phyloP scores from a whole-genome alignment of 2,329 filamentous ascomycete genomes.

The Microdochium trichocladiopsis region DNA sequence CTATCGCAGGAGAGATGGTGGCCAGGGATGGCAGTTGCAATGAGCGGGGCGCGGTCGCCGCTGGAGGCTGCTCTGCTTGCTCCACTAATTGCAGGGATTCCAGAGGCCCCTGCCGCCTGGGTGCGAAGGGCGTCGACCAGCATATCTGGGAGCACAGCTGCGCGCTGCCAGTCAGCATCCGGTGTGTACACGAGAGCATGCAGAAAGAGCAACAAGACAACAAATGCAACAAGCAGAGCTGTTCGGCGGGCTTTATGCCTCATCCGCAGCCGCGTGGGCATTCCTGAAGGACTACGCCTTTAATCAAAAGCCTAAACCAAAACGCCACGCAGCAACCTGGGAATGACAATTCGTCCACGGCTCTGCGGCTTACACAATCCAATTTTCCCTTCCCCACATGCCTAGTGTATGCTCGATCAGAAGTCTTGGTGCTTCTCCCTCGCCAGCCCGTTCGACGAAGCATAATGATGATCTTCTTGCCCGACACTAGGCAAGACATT shows the following conservation, averaged over 20 bases:
- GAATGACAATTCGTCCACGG: neutral
- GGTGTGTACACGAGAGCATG: neutral
- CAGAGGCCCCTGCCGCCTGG: neutral
- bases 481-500: too few relatives aligned
- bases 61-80: too few relatives aligned
- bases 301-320: neutral
- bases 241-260: neutral
- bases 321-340: neutral
- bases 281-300: neutral
- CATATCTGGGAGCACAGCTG: too few relatives aligned
- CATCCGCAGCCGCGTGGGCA: neutral
- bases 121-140: neutral
- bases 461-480: too few relatives aligned
- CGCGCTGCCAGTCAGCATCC: too few relatives aligned
- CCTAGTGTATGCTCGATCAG: too few relatives aligned
- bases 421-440: too few relatives aligned
- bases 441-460: too few relatives aligned
- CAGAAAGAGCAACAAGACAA: neutral
- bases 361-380: neutral
- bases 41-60: neutral
- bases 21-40: neutral
- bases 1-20: neutral
- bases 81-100: too few relatives aligned
- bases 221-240: neutral
- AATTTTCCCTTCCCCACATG: too few relatives aligned